phyloP scores from a whole-genome alignment of 345 rosid species.

The Murraya paniculata region DNA sequence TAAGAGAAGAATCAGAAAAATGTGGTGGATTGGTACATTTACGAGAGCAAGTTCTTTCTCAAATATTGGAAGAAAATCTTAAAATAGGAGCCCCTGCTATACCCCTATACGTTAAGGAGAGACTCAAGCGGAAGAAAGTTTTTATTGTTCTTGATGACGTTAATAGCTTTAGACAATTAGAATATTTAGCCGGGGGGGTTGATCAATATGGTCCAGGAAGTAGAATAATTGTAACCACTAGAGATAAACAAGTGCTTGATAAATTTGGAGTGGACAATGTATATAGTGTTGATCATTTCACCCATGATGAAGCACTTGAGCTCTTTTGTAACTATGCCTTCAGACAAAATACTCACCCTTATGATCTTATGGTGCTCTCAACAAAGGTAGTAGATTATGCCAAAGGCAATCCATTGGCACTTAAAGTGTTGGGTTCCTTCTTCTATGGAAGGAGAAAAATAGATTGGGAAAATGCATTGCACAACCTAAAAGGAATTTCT shows the following conservation, averaged over 20 bases:
- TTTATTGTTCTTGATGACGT: slow-evolving; percentile 10
- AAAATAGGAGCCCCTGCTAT: background rate
- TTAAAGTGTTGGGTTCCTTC: slow-evolving; percentile 7
- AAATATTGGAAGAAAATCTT: background rate
- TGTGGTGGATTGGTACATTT: background rate
- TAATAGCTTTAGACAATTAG: background rate
- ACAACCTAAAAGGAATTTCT: background rate
- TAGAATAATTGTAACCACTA: slow-evolving; percentile 11
- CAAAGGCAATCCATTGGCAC: slow-evolving; percentile 21
- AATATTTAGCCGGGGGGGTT: background rate
- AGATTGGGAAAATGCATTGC: slow-evolving; percentile 14
- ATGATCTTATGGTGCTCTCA: background rate
- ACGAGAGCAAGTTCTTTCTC: background rate
- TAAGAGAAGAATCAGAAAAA: background rate
- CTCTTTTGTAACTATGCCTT: slow-evolving; percentile 7
- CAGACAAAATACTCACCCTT: background rate
- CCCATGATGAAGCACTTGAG: slow-evolving; percentile 9
- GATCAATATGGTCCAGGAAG: slow-evolving; percentile 9
- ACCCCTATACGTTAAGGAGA: background rate
- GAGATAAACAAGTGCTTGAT: slow-evolving; percentile 9
- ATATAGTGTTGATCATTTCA: slow-evolving; percentile 5
- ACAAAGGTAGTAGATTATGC: background rate
- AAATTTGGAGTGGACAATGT: background rate
- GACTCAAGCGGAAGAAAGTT: background rate
- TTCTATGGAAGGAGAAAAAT: background rate